These are phyloP conservation scores for Dianthus caryophyllus DNA, from an alignment of 148 eudicot species.

Conservation along the genomic window DNA sequence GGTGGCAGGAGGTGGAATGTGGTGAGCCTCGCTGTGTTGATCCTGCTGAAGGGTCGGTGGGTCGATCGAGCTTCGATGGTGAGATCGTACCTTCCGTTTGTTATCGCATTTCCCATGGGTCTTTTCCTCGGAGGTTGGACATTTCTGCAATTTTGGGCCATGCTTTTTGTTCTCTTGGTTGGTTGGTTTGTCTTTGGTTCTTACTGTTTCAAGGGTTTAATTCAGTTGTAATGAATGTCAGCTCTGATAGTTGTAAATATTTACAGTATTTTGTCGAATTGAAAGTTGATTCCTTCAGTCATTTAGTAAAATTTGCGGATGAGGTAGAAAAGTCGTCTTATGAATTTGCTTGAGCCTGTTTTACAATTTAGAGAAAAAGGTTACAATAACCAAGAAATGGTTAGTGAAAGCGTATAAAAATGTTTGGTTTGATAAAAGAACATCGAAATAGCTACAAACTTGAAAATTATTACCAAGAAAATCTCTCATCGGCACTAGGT, in stretches of 20 bases:
- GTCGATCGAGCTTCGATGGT: constrained; percentile 49
- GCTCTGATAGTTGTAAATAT: background rate
- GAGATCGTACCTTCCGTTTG: constrained; percentile 54
- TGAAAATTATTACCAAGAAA: too few species aligned
- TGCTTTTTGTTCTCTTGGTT: constrained; percentile 45
- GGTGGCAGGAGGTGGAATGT: constrained; percentile 76
- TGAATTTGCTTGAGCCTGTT: background rate
- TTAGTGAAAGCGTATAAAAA: too few species aligned
- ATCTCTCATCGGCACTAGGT: too few species aligned
- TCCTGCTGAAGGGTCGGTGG: constrained; percentile 74
- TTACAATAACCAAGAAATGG: too few species aligned
- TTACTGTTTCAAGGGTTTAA: constrained; percentile 64
- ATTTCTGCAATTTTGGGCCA: constrained; percentile 55
- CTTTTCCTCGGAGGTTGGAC: constrained; percentile 62
- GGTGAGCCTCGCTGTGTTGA: constrained; percentile 62
- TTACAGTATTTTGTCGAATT: background rate
- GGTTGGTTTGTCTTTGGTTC: constrained; percentile 91
- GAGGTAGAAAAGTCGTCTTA: background rate
- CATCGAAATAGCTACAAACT: too few species aligned
- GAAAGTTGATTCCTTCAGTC: background rate
- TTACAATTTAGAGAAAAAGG: too few species aligned
- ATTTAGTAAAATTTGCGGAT: too few species aligned
- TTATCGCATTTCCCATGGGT: constrained; percentile 47
- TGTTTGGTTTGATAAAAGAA: too few species aligned
- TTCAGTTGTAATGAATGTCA: constrained; percentile 41